Evolutionary conservation across 495 filamentous ascomycete genomes (phyloP), one percentile per base, ranked within the genome.

Genomic region (Penicillium steckii): DNA sequence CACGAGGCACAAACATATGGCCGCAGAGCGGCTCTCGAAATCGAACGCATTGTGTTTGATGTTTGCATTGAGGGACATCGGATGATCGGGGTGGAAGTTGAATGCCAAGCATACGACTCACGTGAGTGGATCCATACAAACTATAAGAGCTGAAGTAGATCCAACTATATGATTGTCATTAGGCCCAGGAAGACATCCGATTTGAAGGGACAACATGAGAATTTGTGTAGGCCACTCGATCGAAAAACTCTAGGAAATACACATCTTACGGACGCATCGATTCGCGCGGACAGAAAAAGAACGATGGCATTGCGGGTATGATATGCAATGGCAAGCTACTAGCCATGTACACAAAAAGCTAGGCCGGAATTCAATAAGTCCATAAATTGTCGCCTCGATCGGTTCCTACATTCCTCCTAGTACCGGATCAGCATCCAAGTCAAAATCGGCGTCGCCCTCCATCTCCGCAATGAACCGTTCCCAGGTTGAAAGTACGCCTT

Each of bases 401-500:
- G 18, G 26, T 13, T 17, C 12, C 27, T 57, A 60, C 29, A 41
- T 35, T 12, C 46, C 44, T 7, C 52, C 52, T 23, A 46, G 17
- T 46, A 57, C 53, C 35, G 52, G 48, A 9, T 55, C 15, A 7
- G 61, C 55, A 32, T 48, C 53, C 49, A 26, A 12, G 19, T 46
- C 50, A 1, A 48, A 17, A 8, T 66, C 72, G 19, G 64, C 41
- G 50, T 87, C 81, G 48, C 77, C 81, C 68, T 95, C 91, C 87
- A 96, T 94, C 51, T 96, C 89, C 57, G 79, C 77, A 32, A 97
- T 74, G 68, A 96, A 97, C 60, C 77, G 71, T 74, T 97, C 91
- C 94, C 94, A 98, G 10, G 86, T 89, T 55, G 86, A 85, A 46
- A 90, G 80, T 6, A 87, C 87, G 22, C 81, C 82, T 43, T 79